phyloP scores from a whole-genome alignment of 805 yeast genomes.

The Kuraishia floccosa region DNA sequence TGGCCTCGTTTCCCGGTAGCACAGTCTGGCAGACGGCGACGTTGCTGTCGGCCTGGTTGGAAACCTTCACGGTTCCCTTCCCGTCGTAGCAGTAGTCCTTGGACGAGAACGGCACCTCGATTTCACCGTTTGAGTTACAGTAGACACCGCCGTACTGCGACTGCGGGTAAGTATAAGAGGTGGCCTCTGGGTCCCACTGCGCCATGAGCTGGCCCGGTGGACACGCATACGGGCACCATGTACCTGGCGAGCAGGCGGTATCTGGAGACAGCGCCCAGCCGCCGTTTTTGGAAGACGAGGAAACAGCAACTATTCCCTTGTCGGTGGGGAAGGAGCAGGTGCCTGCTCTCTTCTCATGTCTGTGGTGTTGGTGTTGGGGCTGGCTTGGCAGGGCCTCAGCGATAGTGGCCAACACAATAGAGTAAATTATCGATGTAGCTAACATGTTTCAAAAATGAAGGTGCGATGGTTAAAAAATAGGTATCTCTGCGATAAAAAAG shows the following conservation, averaged over 20 bases:
- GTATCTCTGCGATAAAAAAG: too few relatives aligned
- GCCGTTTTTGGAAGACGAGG: slow-evolving; percentile 43
- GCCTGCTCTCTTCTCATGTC: slow-evolving; percentile 2
- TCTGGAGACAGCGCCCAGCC: slow-evolving; percentile 88
- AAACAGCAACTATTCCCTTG: slow-evolving; percentile 60
- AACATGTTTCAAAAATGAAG: background rate
- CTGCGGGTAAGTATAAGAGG: slow-evolving; percentile 64
- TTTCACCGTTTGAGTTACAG: slow-evolving; percentile 61
- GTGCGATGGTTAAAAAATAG: too few relatives aligned
- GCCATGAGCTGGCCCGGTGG: slow-evolving; percentile 79
- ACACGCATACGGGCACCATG: slow-evolving; percentile 87
- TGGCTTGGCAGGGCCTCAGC: slow-evolving; percentile 1
- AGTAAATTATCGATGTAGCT: background rate
- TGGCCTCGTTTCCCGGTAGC: slow-evolving; percentile 88
- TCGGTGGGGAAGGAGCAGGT: slow-evolving; percentile 57
- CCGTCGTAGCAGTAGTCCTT: slow-evolving; percentile 67
- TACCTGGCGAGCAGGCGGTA: slow-evolving; percentile 61
- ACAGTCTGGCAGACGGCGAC: slow-evolving; percentile 92
- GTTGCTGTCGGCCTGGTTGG: slow-evolving; percentile 40
- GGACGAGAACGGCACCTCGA: slow-evolving; percentile 48
- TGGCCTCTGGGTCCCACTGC: slow-evolving; percentile 77
- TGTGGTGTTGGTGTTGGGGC: slow-evolving; percentile 2
- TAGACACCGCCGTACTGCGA: slow-evolving; percentile 77
- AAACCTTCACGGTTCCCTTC: slow-evolving; percentile 50
- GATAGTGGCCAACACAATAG: background rate